Evolutionary conservation across 2,329 filamentous ascomycete genomes (phyloP).

Genomic region (Paramyrothecium roridum): DNA sequence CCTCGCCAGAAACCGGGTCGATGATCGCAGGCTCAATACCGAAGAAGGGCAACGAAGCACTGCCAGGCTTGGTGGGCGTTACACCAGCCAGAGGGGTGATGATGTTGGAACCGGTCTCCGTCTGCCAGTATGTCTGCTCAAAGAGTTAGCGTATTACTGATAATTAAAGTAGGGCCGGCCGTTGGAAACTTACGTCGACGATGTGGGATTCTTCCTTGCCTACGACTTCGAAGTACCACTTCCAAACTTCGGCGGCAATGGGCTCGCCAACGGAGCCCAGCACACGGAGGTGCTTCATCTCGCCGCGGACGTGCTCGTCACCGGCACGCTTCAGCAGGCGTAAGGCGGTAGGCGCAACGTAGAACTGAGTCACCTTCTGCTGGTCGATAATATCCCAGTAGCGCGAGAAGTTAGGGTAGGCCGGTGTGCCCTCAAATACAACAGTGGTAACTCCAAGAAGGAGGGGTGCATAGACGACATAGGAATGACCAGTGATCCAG

Average conservation of each 20-base stretch:
- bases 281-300: conserved; percentile 86
- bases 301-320: conserved; percentile 82
- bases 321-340: conserved; percentile 93
- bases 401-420: conserved; percentile 94
- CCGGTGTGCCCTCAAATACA: conserved; percentile 96
- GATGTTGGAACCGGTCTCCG: conserved; percentile 94
- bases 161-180: neutral
- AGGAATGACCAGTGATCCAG: conserved; percentile 98
- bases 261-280: conserved; percentile 95
- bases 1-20: conserved; percentile 90
- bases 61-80: conserved; percentile 94
- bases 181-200: conserved; percentile 71
- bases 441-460: conserved; percentile 91
- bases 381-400: conserved; percentile 99
- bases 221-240: conserved; percentile 97
- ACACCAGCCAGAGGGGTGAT: conserved; percentile 91
- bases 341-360: conserved; percentile 92
- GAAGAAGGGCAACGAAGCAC: conserved; percentile 95
- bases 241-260: conserved; percentile 97
- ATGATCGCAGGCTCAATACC: conserved; percentile 97
- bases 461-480: conserved; percentile 94
- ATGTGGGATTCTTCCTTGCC: conserved; percentile 92
- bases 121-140: conserved; percentile 96
- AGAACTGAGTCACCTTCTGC: conserved; percentile 95
- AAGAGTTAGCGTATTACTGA: conserved; percentile 12